Conservation (phyloP, 1,284 basidiomycete species). For the Trichosporon faecale region DNA sequence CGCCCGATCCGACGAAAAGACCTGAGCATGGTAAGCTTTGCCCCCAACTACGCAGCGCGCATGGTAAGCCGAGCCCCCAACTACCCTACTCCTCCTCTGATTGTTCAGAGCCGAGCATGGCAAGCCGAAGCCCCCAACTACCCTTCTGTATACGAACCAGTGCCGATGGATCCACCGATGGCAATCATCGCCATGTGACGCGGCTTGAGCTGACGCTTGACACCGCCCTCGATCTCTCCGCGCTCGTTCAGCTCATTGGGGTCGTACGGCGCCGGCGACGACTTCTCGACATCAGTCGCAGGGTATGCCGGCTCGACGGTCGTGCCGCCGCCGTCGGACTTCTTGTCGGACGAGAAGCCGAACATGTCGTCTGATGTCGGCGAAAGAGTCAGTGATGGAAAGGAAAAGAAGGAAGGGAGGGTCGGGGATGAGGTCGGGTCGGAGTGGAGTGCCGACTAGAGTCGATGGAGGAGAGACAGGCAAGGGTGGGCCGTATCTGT, state of each 20-base stretch:
- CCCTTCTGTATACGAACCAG: constrained; percentile 26
- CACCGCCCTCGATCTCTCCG: constrained; percentile 30
- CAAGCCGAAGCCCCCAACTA: neutral
- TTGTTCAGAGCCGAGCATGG: constrained; percentile 15
- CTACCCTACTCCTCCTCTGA: neutral
- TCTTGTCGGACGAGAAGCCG: constrained; percentile 3
- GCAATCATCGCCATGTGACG: constrained; percentile 56
- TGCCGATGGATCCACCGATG: constrained; percentile 52
- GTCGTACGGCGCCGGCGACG: neutral
- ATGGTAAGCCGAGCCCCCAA: neutral
- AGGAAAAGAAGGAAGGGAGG: neutral
- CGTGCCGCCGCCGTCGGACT: constrained; percentile 1
- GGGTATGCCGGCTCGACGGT: constrained; percentile 2
- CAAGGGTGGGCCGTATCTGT: neutral
- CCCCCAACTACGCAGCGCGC: neutral
- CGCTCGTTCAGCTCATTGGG: constrained; percentile 11
- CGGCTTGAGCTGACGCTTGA: constrained; percentile 47
- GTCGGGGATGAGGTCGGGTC: no score
- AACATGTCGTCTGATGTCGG: neutral
- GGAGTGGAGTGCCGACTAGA: neutral
- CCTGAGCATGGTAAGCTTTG: constrained; percentile 37
- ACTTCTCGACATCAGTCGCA: neutral
- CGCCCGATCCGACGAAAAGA: constrained; percentile 56
- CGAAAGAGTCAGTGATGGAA: neutral
- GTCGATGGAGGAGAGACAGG: neutral